phyloP scores from a whole-genome alignment of 768 basidiomycete genomes.

The Cyclocybe cylindracea region DNA sequence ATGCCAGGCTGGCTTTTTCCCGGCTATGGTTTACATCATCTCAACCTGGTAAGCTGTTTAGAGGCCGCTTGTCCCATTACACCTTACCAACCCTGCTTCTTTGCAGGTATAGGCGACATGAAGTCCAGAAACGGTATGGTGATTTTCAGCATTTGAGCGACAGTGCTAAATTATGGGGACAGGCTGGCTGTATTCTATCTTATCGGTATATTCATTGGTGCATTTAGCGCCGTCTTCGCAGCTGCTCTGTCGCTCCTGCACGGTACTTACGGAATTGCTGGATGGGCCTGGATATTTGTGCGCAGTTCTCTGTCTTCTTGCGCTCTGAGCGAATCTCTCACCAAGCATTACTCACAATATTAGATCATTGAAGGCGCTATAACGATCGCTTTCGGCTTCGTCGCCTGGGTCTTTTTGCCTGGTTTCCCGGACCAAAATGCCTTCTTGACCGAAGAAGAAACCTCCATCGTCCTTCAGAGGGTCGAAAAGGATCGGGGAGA shows the following conservation, averaged over 20 bases:
- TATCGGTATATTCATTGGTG: slow-evolving; percentile 41
- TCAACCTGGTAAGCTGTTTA: slow-evolving; percentile 42
- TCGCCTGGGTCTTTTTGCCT: slow-evolving; percentile 45
- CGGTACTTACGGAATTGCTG: slow-evolving; percentile 41
- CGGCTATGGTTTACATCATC: slow-evolving; percentile 49
- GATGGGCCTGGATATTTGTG: slow-evolving; percentile 59
- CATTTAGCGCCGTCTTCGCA: slow-evolving; percentile 50
- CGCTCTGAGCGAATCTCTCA: no score
- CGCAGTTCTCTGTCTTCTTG: slow-evolving; percentile 12
- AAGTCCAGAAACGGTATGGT: slow-evolving; percentile 49
- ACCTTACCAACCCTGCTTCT: background rate
- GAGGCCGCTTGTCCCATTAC: background rate
- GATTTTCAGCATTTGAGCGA: background rate
- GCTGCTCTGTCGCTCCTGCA: slow-evolving; percentile 42
- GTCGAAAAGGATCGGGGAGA: slow-evolving; percentile 52
- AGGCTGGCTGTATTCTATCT: slow-evolving; percentile 53
- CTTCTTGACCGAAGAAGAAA: slow-evolving; percentile 44
- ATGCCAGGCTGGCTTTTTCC: slow-evolving; percentile 49
- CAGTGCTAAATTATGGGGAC: background rate
- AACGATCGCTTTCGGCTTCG: slow-evolving; percentile 43
- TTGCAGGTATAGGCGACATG: slow-evolving; percentile 49
- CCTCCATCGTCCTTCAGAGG: slow-evolving; percentile 41
- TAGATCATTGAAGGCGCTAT: slow-evolving; percentile 52
- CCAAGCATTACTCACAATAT: no score
- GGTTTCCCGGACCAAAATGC: slow-evolving; percentile 50